Conservation (phyloP, 345 rosid genomes). For the Eucalyptus sp. region DNA sequence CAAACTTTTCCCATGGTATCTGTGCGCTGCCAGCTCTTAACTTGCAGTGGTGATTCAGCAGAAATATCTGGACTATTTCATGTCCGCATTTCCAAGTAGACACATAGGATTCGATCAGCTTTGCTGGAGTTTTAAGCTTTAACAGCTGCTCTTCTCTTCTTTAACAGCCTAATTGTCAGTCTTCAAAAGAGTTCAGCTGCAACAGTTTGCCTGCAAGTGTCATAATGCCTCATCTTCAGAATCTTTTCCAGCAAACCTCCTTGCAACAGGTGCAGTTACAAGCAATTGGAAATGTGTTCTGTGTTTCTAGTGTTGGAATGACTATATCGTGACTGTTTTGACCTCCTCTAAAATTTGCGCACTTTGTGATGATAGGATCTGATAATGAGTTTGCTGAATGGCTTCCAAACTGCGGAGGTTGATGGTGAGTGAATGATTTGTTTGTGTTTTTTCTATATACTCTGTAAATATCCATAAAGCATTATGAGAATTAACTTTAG, state of each 20-base stretch:
- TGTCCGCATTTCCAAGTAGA: neutral
- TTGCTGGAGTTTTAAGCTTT: neutral
- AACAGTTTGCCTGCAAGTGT: constrained; percentile 22
- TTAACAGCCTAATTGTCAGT: constrained; percentile 47
- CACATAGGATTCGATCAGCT: neutral
- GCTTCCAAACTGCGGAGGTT: constrained; percentile 53
- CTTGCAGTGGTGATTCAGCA: neutral
- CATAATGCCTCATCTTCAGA: constrained; percentile 76
- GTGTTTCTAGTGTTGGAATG: neutral
- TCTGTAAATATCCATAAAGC: neutral
- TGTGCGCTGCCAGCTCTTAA: neutral
- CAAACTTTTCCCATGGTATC: neutral
- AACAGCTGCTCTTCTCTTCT: neutral
- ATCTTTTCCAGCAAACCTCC: constrained; percentile 77
- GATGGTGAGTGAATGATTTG: constrained; percentile 45
- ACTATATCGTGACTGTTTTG: neutral
- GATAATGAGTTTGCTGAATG: constrained; percentile 48
- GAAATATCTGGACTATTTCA: neutral
- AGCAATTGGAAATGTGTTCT: neutral
- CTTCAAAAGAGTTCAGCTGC: constrained; percentile 41
- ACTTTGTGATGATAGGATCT: constrained; percentile 51
- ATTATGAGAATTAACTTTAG: neutral
- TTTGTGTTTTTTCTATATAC: neutral
- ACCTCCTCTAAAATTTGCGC: neutral
- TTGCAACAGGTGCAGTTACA: constrained; percentile 61